These are phyloP conservation scores for Gymnopilus junonius DNA, from an alignment of 768 basidiomycete species.

Conservation along the genomic window DNA sequence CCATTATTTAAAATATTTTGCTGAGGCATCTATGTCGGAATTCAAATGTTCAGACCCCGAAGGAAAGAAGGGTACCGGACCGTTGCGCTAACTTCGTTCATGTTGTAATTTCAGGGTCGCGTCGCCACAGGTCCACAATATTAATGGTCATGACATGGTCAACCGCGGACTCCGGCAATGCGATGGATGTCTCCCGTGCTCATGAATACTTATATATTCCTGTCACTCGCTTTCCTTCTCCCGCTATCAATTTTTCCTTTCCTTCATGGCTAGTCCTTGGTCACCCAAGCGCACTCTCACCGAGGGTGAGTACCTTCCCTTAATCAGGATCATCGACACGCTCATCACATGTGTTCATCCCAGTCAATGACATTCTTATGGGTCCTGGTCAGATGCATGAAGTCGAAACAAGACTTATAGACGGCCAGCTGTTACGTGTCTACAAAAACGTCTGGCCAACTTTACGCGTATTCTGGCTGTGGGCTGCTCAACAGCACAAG, in stretches of 20 bases:
- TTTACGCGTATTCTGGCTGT: conserved; percentile 58
- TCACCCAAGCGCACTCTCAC: conserved; percentile 34
- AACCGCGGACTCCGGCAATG: conserved; percentile 16
- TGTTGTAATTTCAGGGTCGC: background rate
- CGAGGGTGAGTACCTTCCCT: conserved; percentile 27
- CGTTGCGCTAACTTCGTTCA: too few species aligned
- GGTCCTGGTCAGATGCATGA: conserved; percentile 53
- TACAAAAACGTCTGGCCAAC: conserved; percentile 64
- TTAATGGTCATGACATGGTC: background rate
- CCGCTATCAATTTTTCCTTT: conserved; percentile 6
- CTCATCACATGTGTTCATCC: too few species aligned
- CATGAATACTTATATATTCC: background rate
- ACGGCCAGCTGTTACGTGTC: conserved; percentile 52
- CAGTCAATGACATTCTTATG: conserved; percentile 35
- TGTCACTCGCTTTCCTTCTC: conserved; percentile 8
- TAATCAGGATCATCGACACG: background rate
- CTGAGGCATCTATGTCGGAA: too few species aligned
- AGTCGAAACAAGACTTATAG: conserved; percentile 48
- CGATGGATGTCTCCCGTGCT: background rate
- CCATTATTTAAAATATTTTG: too few species aligned
- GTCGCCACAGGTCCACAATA: background rate
- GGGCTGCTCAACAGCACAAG: conserved; percentile 41
- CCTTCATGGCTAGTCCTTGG: conserved; percentile 30
- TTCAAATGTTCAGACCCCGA: too few species aligned
- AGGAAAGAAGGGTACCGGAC: too few species aligned